Conservation (phyloP, 192 early-diverging fungal species). For the Dispira parvispora region DNA sequence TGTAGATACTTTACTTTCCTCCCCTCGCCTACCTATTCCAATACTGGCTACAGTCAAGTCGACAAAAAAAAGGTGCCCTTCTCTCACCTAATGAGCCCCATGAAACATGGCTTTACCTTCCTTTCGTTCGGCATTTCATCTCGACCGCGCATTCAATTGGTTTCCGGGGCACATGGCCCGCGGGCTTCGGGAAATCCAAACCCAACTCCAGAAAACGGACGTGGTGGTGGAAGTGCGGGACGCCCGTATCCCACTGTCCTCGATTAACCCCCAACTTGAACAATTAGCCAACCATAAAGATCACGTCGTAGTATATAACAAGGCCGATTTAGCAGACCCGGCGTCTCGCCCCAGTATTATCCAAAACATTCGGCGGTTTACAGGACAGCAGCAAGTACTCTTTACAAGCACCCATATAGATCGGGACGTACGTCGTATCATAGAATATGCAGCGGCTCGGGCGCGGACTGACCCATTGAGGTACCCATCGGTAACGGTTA, state of each 20-base stretch:
- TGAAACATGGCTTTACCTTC: too few species aligned
- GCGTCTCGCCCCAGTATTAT: slow-evolving; percentile 16
- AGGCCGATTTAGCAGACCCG: slow-evolving; percentile 68
- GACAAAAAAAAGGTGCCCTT: too few species aligned
- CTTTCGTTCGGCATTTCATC: slow-evolving; percentile 18
- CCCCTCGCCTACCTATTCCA: too few species aligned
- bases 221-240: slow-evolving; percentile 87
- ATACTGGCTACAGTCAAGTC: too few species aligned
- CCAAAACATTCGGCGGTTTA: not conserved
- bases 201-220: slow-evolving; percentile 54
- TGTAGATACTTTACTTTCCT: too few species aligned
- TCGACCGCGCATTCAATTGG: slow-evolving; percentile 64
- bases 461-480: not conserved
- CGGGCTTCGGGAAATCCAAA: slow-evolving; percentile 55
- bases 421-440: not conserved
- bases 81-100: too few species aligned
- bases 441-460: not conserved
- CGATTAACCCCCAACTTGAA: slow-evolving; percentile 73
- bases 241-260: slow-evolving; percentile 82
- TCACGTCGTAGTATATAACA: slow-evolving; percentile 83
- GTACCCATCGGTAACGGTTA: slow-evolving; percentile 45
- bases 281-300: slow-evolving; percentile 40
- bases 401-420: not conserved
- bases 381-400: not conserved
- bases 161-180: slow-evolving; percentile 81